Evolutionary conservation across 2,329 filamentous ascomycete genomes (phyloP).

Genomic region (Bipolaris victoriae): DNA sequence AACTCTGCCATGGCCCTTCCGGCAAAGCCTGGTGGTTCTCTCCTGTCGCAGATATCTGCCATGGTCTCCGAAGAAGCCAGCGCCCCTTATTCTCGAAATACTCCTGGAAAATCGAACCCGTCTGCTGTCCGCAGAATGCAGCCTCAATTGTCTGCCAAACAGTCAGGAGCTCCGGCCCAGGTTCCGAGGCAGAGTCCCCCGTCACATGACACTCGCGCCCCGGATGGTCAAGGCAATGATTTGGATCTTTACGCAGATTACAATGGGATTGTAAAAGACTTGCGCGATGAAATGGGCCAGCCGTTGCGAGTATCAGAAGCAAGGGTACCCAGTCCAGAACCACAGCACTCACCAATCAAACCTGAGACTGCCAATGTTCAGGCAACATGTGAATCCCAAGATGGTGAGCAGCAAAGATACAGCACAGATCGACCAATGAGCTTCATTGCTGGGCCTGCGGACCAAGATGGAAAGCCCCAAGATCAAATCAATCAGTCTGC

Average conservation of each 20-base stretch:
- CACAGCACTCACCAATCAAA: slow-evolving; percentile 12
- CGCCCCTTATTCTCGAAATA: slow-evolving; percentile 37
- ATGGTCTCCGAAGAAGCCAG: slow-evolving; percentile 41
- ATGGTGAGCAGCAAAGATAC: slow-evolving; percentile 32
- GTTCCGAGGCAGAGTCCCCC: slow-evolving; percentile 32
- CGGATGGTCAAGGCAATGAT: slow-evolving; percentile 31
- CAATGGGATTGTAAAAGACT: slow-evolving; percentile 46
- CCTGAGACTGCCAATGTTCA: slow-evolving; percentile 8
- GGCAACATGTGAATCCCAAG: slow-evolving; percentile 17
- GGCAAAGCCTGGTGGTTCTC: slow-evolving; percentile 42
- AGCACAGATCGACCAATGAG: slow-evolving; percentile 48
- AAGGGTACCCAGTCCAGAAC: slow-evolving; percentile 8
- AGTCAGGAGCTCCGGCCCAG: slow-evolving; percentile 25
- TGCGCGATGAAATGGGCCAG: slow-evolving; percentile 38
- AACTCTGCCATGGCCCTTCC: slow-evolving; percentile 26
- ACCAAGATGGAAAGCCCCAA: slow-evolving; percentile 43
- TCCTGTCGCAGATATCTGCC: slow-evolving; percentile 46
- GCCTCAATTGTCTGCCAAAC: slow-evolving; percentile 31
- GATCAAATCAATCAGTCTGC: slow-evolving; percentile 43
- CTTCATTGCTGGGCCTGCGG: slow-evolving; percentile 43
- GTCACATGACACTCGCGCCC: slow-evolving; percentile 22
- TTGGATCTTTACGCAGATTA: slow-evolving; percentile 49
- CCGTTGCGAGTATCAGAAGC: slow-evolving; percentile 33
- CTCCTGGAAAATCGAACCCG: slow-evolving; percentile 40
- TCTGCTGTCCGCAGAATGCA: slow-evolving; percentile 37